Percentiles rank a stretch among this genome's conserved stretches.
Conservation (phyloP, 257 asterid genomes). For the Henckelia pumila region DNA sequence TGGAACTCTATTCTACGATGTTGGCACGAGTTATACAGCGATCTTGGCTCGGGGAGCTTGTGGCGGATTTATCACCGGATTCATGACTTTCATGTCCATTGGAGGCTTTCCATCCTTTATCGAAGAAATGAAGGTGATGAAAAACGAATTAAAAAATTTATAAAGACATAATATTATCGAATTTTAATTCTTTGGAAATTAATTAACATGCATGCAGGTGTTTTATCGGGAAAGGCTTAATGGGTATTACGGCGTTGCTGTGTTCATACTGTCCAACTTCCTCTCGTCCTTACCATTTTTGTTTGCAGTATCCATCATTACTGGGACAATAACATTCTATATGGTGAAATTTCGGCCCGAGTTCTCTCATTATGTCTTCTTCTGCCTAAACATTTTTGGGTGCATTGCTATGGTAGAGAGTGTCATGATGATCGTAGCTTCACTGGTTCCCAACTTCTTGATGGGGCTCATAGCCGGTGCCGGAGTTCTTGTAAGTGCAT, state of each 20-base stretch:
- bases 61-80: constrained; percentile 72
- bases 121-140: constrained; percentile 56
- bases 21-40: constrained; percentile 83
- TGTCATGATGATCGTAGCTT: constrained; percentile 93
- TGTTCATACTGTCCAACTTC: constrained; percentile 72
- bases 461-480: constrained; percentile 95
- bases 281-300: constrained; percentile 79
- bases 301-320: constrained; percentile 50
- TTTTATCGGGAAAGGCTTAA: constrained; percentile 56
- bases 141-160: too few relatives aligned
- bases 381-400: constrained; percentile 73
- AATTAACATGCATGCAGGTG: too few relatives aligned
- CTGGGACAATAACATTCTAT: constrained; percentile 72
- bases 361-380: constrained; percentile 62
- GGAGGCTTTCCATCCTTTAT: constrained; percentile 73
- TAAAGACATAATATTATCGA: too few relatives aligned
- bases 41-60: constrained; percentile 93
- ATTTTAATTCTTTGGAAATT: not conserved
- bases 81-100: constrained; percentile 65
- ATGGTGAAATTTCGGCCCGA: constrained; percentile 70
- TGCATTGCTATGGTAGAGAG: constrained; percentile 91
- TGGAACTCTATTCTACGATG: constrained; percentile 81
- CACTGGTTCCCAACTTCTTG: constrained; percentile 85
- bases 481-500: constrained; percentile 74
- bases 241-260: constrained; percentile 46